Percentiles rank a stretch among this genome's conserved stretches.
Conservation (phyloP, 2,329 filamentous ascomycete species). For the Cryphonectria parasitica region DNA sequence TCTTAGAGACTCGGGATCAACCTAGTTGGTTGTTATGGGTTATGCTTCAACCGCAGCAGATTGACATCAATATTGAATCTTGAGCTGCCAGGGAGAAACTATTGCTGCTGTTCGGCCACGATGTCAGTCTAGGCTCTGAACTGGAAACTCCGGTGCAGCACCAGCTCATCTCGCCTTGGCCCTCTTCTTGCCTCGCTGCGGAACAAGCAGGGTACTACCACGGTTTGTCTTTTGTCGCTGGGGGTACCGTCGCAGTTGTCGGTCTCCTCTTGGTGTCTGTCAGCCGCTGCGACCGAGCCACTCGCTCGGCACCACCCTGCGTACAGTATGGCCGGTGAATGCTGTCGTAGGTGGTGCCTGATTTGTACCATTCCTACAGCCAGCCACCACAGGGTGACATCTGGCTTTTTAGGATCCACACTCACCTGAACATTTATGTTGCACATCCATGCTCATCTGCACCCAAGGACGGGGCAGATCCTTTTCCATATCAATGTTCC, state of each 20-base stretch:
- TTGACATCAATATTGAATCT: background rate
- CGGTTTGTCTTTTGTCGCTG: constrained; percentile 1
- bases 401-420: constrained; percentile 24
- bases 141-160: background rate
- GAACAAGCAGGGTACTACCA: background rate
- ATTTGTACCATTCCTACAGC: constrained; percentile 26
- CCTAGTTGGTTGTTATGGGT: constrained; percentile 5
- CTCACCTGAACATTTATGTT: constrained; percentile 12
- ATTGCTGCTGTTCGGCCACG: background rate
- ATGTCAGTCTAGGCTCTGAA: no score
- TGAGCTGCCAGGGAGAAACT: background rate
- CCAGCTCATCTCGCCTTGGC: background rate
- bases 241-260: constrained; percentile 4
- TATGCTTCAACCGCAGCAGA: constrained; percentile 5
- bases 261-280: constrained; percentile 5
- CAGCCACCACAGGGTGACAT: constrained; percentile 25
- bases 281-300: constrained; percentile 19
- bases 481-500: constrained; percentile 29
- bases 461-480: constrained; percentile 23
- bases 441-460: constrained; percentile 20
- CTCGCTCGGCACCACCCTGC: background rate
- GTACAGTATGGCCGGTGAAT: constrained; percentile 16
- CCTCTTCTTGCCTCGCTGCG: background rate
- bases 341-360: constrained; percentile 23
- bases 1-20: background rate